Conservation (phyloP, 208 protist genomes). For the Porcisia hertigi region DNA sequence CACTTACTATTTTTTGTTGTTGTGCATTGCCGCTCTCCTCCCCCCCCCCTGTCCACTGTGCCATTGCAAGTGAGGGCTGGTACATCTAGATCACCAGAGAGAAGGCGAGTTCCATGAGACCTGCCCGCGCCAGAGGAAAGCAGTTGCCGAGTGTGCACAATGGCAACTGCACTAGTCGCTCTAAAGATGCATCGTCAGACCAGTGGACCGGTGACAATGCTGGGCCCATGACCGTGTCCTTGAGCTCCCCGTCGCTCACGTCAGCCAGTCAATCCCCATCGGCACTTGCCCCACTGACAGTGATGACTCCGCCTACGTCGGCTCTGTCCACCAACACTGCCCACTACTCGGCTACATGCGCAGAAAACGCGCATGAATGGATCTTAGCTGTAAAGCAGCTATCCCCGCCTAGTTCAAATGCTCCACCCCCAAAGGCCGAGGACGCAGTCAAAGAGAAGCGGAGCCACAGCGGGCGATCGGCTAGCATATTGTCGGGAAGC, state of each 20-base stretch:
- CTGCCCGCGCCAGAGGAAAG: not conserved
- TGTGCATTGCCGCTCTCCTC: not conserved
- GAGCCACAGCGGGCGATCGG: not conserved
- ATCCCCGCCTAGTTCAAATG: not conserved
- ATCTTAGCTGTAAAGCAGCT: slow-evolving; percentile 35
- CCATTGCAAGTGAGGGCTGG: not conserved
- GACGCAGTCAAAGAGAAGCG: not conserved
- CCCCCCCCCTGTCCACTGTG: not conserved
- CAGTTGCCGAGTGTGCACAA: not conserved
- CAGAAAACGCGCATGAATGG: slow-evolving; percentile 36
- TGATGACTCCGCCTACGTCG: not conserved
- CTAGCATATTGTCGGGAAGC: not conserved
- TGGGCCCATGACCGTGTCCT: not conserved
- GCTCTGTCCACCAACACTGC: slow-evolving; percentile 7
- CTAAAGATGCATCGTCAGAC: not conserved
- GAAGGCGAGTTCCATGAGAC: not conserved
- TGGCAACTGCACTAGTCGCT: not conserved
- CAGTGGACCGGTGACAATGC: not conserved
- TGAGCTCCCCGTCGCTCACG: not conserved
- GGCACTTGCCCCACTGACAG: not conserved
- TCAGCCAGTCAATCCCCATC: not conserved
- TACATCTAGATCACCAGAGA: not conserved
- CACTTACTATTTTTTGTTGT: not conserved
- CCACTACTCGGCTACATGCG: slow-evolving; percentile 6
- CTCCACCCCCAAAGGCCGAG: not conserved